Conservation (phyloP, 2,329 filamentous ascomycete genomes). For the Ophiostoma quercus region DNA sequence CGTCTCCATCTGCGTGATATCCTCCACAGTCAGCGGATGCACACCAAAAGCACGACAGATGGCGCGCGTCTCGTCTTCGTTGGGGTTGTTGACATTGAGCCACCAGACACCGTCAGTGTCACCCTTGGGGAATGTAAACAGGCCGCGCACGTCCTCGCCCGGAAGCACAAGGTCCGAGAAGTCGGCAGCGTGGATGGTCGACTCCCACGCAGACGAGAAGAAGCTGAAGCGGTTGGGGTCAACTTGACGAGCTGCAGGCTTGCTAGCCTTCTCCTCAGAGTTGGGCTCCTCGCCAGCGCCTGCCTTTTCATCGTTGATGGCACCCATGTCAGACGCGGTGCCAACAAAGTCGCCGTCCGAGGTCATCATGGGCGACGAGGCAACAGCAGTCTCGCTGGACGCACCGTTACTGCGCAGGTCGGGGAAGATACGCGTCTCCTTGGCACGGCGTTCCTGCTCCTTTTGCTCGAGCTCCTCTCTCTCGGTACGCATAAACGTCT, state of each 20-base stretch:
- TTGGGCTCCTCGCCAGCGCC: slow-evolving; percentile 22
- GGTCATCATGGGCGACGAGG: slow-evolving; percentile 42
- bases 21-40: slow-evolving; percentile 91
- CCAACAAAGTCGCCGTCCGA: slow-evolving; percentile 52
- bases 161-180: slow-evolving; percentile 83
- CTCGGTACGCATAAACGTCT: slow-evolving; percentile 74
- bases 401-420: slow-evolving; percentile 50
- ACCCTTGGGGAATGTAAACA: slow-evolving; percentile 65
- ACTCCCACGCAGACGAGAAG: slow-evolving; percentile 92
- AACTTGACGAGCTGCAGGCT: slow-evolving; percentile 33
- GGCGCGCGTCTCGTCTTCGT: slow-evolving; percentile 77
- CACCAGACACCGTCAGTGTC: slow-evolving; percentile 87
- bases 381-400: slow-evolving; percentile 29
- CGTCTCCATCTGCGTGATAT: slow-evolving; percentile 91
- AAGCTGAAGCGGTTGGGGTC: slow-evolving; percentile 86
- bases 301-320: slow-evolving; percentile 46
- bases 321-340: slow-evolving; percentile 43
- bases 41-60: slow-evolving; percentile 94
- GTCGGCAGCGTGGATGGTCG: slow-evolving; percentile 84
- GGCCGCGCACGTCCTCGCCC: slow-evolving; percentile 80
- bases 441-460: slow-evolving; percentile 49
- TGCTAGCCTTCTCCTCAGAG: slow-evolving; percentile 43
- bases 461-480: slow-evolving; percentile 44
- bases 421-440: slow-evolving; percentile 50
- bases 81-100: slow-evolving; percentile 89